A percentile compares a stretch with the other conserved stretches of the same genome.
Conservation (phyloP, 208 protist species). For the Blechomonas ayalai region DNA sequence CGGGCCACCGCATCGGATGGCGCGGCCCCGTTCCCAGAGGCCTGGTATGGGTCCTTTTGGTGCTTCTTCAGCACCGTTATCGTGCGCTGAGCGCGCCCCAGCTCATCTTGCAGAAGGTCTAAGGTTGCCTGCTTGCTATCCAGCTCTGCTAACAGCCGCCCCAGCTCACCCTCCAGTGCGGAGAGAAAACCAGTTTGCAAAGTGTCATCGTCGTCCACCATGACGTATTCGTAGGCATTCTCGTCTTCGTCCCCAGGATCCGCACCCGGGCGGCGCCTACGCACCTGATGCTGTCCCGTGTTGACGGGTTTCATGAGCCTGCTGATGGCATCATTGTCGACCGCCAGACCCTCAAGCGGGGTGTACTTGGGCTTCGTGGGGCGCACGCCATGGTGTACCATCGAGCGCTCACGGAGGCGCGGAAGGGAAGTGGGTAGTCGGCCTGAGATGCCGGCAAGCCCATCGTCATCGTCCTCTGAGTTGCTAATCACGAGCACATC, state of each 20-base stretch:
- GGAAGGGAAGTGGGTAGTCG: constrained; percentile 12
- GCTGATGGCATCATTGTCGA: constrained; percentile 22
- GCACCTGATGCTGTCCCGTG: constrained; percentile 15
- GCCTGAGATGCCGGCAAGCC: not conserved
- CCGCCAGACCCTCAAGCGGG: constrained; percentile 14
- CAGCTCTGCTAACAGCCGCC: constrained; percentile 42
- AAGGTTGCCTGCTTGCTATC: constrained; percentile 25
- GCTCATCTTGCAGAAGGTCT: constrained; percentile 26
- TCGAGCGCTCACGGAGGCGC: constrained; percentile 7
- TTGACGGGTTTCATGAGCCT: constrained; percentile 25
- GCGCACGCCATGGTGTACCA: constrained; percentile 2
- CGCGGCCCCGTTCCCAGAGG: not conserved
- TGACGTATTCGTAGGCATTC: constrained; percentile 22
- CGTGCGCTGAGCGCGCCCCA: constrained; percentile 34
- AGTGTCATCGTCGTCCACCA: constrained; percentile 26
- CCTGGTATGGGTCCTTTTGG: not conserved
- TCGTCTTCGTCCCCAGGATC: constrained; percentile 5
- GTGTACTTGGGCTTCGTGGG: constrained; percentile 5
- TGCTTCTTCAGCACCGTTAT: constrained; percentile 21
- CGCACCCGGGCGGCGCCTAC: not conserved
- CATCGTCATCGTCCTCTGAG: not conserved
- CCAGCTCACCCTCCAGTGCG: constrained; percentile 46
- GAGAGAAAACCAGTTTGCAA: constrained; percentile 20
- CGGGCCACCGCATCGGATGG: constrained; percentile 6
- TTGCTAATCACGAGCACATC: constrained; percentile 3